A percentile compares a stretch with the other conserved stretches of the same genome.
Evolutionary conservation across 208 protist species (phyloP).

Genomic region (Vickermania spadyakhi): DNA sequence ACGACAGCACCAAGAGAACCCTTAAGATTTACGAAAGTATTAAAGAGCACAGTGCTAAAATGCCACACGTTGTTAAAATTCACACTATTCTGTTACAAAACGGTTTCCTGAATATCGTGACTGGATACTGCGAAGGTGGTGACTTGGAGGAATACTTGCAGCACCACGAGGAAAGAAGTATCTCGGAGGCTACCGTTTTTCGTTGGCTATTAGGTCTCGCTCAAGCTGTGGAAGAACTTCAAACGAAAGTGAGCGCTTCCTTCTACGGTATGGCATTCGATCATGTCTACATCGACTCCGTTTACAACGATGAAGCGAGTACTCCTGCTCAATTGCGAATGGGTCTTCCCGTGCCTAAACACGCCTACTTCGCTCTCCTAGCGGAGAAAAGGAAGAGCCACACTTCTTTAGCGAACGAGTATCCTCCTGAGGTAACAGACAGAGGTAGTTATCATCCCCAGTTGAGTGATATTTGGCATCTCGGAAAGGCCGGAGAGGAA

Average conservation of each 20-base stretch:
- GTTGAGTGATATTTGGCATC: slow-evolving; percentile 68
- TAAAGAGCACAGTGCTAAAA: slow-evolving; percentile 3
- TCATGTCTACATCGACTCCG: slow-evolving; percentile 36
- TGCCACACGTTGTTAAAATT: slow-evolving; percentile 39
- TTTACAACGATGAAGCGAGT: slow-evolving; percentile 12
- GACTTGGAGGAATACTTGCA: slow-evolving; percentile 51
- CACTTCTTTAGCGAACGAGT: slow-evolving; percentile 40
- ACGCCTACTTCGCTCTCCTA: slow-evolving; percentile 40
- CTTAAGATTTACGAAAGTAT: slow-evolving; percentile 35
- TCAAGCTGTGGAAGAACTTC: slow-evolving; percentile 31
- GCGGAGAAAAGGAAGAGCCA: slow-evolving; percentile 33
- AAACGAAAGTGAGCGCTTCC: slow-evolving; percentile 6
- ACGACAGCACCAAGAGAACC: slow-evolving; percentile 18
- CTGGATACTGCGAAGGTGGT: slow-evolving; percentile 36
- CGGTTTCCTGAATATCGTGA: slow-evolving; percentile 61
- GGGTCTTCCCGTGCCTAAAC: slow-evolving; percentile 51
- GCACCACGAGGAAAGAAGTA: slow-evolving; percentile 17
- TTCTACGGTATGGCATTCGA: slow-evolving; percentile 55
- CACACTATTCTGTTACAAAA: slow-evolving; percentile 47
- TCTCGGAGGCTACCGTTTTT: slow-evolving; percentile 31
- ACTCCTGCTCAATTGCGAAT: slow-evolving; percentile 15
- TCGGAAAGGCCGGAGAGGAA: slow-evolving; percentile 36
- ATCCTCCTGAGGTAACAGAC: slow-evolving; percentile 59
- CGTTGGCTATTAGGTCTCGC: slow-evolving; percentile 51
- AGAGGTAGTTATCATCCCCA: slow-evolving; percentile 24